These are phyloP conservation scores for Boletales sp. DNA, from an alignment of 768 basidiomycete genomes.

Conservation along the genomic window DNA sequence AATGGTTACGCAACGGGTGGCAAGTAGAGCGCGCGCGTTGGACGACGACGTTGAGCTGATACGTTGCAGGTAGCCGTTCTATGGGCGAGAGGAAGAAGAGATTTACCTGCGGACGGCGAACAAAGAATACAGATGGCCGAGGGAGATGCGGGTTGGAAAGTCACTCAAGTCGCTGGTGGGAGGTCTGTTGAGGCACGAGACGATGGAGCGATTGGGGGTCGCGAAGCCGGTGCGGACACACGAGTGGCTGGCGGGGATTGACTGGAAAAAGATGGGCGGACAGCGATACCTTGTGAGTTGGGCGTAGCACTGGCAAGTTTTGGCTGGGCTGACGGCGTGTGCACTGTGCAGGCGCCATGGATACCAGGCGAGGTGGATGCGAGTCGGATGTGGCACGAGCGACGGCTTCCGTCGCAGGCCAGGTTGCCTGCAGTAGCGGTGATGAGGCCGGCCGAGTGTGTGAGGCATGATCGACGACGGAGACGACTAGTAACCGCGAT, in stretches of 20 bases:
- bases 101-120: conserved; percentile 26
- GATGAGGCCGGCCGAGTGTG: conserved; percentile 30
- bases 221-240: conserved; percentile 36
- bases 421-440: conserved; percentile 40
- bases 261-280: conserved; percentile 45
- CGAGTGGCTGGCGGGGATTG: conserved; percentile 43
- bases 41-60: not conserved
- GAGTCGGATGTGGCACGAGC: conserved; percentile 35
- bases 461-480: conserved; percentile 35
- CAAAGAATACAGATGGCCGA: conserved; percentile 39
- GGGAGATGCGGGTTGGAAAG: conserved; percentile 31
- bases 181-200: conserved; percentile 37
- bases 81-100: conserved; percentile 23
- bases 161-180: conserved; percentile 41
- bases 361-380: conserved; percentile 30
- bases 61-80: conserved; percentile 20
- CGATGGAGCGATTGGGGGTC: conserved; percentile 39
- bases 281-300: conserved; percentile 47
- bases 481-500: conserved; percentile 3
- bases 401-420: conserved; percentile 34
- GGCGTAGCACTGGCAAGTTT: no score
- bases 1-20: conserved; percentile 41
- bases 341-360: conserved; percentile 43
- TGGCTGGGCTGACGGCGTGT: conserved; percentile 5
- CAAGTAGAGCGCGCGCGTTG: conserved; percentile 14